Base-by-base conservation (phyloP, 2,329 filamentous ascomycete genomes). In the Fusarium oxysporum region DNA sequence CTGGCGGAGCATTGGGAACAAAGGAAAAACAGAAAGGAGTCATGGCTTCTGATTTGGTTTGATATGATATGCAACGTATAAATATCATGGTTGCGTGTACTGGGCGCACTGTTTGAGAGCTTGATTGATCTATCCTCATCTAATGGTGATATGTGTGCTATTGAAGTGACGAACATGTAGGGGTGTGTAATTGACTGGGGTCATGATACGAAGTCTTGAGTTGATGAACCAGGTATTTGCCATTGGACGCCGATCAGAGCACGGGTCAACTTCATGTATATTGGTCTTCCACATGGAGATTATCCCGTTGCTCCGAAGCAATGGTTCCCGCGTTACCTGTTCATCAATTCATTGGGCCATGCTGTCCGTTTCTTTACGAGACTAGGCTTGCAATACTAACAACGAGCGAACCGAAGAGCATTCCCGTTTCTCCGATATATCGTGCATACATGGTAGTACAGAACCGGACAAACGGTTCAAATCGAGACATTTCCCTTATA, bases 1-100 rank as follows among this genome's bases (percentile, higher is more conserved):
- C 47, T 59, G 50, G 54, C 41, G 69, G 62, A 62, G 62, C 54
- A 59, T 59, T 63, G 57, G 70, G 47, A 60, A 53, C 28, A 55
- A 30, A 61, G 50, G 53, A 73, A 74, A 71, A 53, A 63, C 30
- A 63, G 57, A 61, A 38, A 35, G 70, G 71, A 73, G 66, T 56
- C 51, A 55, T 68, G 71, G 57, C 23, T 54, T 47, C 51, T 59
- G 56, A 38, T 37, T 47, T 28, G 50, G 38, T 37, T 28, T 47
- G 28, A 53, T 55, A 47, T 23, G 38, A 35, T 32, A 33, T 71
- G 47, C 55, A 73, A 57, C 62, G 62, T 70, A 65, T 45, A 59
- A 71, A 73, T 74, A 68, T 35, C 55, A 71, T 51, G 53, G 25
- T 56, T 58, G 70, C 48, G 50, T 73, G 54, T 55, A 38, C 44